Evolutionary conservation across 1,284 basidiomycete species (phyloP).

Genomic region (Grifola frondosa): DNA sequence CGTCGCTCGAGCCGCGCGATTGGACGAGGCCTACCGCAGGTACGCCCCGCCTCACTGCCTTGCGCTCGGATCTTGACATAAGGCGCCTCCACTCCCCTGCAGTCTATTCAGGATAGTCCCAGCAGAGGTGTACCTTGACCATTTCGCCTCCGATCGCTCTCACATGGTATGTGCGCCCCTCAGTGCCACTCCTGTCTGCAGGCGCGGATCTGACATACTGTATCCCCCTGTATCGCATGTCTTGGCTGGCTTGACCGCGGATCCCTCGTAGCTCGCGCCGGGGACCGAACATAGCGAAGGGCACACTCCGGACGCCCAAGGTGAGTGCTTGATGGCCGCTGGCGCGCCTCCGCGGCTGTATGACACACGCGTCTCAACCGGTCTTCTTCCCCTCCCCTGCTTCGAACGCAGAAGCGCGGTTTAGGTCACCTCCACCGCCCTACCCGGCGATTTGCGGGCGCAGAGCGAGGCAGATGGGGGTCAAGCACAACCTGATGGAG

Average conservation of each 20-base stretch:
- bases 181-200: neutral
- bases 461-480: constrained; percentile 38
- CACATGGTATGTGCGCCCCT: constrained; percentile 58
- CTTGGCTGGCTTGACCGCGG: no score
- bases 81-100: constrained; percentile 5
- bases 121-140: constrained; percentile 47
- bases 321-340: no score
- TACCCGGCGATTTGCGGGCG: constrained; percentile 54
- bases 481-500: constrained; percentile 60
- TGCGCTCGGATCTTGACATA: neutral
- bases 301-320: no score
- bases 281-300: no score
- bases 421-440: constrained; percentile 44
- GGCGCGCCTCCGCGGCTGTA: neutral
- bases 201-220: neutral
- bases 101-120: constrained; percentile 52
- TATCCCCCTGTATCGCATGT: neutral
- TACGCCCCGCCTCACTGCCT: constrained; percentile 20
- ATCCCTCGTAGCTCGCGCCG: no score
- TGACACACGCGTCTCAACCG: neutral
- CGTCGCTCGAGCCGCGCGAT: constrained; percentile 17
- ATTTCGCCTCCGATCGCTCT: constrained; percentile 76
- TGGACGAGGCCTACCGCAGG: constrained; percentile 47
- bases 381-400: no score
- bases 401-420: constrained; percentile 5